Percentiles rank a stretch among this genome's conserved stretches.
Evolutionary conservation across 139 green algal genomes (phyloP).

Genomic region (Deuterostichococcus epilithicus): DNA sequence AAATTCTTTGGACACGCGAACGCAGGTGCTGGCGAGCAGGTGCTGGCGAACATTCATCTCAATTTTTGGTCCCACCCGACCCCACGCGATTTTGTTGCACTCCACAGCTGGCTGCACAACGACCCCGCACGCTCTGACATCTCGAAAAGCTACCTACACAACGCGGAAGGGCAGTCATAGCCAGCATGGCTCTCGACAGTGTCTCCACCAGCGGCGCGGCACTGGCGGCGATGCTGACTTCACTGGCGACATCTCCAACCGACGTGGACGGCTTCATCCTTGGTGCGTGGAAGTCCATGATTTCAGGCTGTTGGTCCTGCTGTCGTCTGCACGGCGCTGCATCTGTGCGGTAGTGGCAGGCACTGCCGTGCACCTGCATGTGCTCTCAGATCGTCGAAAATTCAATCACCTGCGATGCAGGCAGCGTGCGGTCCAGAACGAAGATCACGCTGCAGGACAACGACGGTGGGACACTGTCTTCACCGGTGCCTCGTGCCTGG

Average conservation of each 20-base stretch:
- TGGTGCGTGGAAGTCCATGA: background rate
- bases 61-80: too few species aligned
- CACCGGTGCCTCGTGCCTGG: background rate
- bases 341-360: background rate
- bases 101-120: background rate
- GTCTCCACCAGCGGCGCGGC: background rate
- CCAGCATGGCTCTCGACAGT: background rate
- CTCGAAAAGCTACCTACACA: background rate
- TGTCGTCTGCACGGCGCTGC: background rate
- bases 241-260: background rate
- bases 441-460: background rate
- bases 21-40: too few species aligned
- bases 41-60: too few species aligned
- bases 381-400: background rate
- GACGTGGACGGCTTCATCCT: constrained; percentile 9
- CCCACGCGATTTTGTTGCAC: background rate
- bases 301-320: too few species aligned
- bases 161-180: background rate
- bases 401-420: background rate
- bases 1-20: too few species aligned
- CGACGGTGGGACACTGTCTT: background rate
- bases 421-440: background rate
- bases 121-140: background rate
- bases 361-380: background rate
- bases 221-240: background rate